Evolutionary conservation across 371 early-diverging fungal species (phyloP).

Genomic region (Apophysomyces sp.): DNA sequence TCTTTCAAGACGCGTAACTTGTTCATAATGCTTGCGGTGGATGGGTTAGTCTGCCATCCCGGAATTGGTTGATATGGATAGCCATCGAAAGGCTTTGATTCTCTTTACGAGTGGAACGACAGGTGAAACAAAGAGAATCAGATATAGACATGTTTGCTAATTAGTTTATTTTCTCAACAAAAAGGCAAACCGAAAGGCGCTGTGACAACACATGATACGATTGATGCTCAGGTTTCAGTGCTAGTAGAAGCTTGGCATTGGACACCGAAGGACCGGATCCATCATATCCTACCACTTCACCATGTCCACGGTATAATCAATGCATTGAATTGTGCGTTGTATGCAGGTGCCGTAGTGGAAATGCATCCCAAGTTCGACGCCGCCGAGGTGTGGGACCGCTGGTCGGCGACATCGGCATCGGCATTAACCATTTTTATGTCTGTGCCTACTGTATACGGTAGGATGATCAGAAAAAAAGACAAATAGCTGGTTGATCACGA

Average conservation of each 20-base stretch:
- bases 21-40: background rate
- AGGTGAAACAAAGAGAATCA: constrained; percentile 33
- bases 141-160: background rate
- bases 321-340: constrained; percentile 65
- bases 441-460: constrained; percentile 86
- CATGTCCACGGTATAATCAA: constrained; percentile 79
- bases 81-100: constrained; percentile 61
- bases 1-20: background rate
- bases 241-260: constrained; percentile 78
- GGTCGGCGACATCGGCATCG: constrained; percentile 24
- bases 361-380: constrained; percentile 71
- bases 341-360: constrained; percentile 74
- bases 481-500: background rate
- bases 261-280: constrained; percentile 63
- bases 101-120: constrained; percentile 84
- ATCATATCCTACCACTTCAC: constrained; percentile 82
- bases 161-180: background rate
- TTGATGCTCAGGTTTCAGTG: constrained; percentile 65
- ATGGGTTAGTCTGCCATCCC: constrained; percentile 8
- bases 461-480: too few relatives aligned
- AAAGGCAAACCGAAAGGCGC: constrained; percentile 82
- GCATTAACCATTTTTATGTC: constrained; percentile 76
- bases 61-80: constrained; percentile 22
- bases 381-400: constrained; percentile 59
- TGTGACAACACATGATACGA: constrained; percentile 63